Percentiles rank a stretch among this genome's conserved stretches.
phyloP scores from a whole-genome alignment of 2,329 filamentous ascomycete species.

The Aspergillus tanneri region DNA sequence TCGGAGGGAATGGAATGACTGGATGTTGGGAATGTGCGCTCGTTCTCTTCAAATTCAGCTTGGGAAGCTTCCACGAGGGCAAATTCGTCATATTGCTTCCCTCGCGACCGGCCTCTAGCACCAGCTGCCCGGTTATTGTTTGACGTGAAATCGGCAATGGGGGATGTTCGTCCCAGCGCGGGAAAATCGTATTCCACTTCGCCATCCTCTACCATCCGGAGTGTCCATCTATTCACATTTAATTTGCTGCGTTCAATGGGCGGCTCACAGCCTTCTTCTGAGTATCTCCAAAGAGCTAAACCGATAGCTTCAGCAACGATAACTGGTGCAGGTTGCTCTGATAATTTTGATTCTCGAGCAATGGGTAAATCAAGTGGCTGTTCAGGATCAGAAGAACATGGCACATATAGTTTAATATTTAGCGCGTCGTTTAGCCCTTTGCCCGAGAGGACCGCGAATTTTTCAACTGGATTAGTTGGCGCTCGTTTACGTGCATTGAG shows the following conservation, averaged over 20 bases:
- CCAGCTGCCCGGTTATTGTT: slow-evolving; percentile 63
- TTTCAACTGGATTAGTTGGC: slow-evolving; percentile 61
- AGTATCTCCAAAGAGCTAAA: slow-evolving; percentile 61
- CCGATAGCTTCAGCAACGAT: slow-evolving; percentile 65
- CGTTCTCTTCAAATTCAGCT: slow-evolving; percentile 58
- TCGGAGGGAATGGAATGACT: slow-evolving; percentile 34
- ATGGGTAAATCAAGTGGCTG: slow-evolving; percentile 60
- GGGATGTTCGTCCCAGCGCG: slow-evolving; percentile 56
- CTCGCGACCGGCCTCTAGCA: slow-evolving; percentile 56
- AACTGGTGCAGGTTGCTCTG: slow-evolving; percentile 47
- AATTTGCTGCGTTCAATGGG: slow-evolving; percentile 52
- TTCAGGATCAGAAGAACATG: slow-evolving; percentile 57
- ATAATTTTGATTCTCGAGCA: slow-evolving; percentile 55
- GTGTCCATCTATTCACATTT: slow-evolving; percentile 63
- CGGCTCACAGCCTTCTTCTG: slow-evolving; percentile 58
- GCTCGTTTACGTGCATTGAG: slow-evolving; percentile 57
- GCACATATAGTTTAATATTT: slow-evolving; percentile 63
- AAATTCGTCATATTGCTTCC: slow-evolving; percentile 67
- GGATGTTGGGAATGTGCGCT: slow-evolving; percentile 56
- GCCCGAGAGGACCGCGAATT: slow-evolving; percentile 60
- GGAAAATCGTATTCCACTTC: slow-evolving; percentile 68
- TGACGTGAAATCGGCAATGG: slow-evolving; percentile 63
- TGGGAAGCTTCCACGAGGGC: slow-evolving; percentile 61
- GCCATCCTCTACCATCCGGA: slow-evolving; percentile 67
- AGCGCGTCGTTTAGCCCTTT: slow-evolving; percentile 61